Evolutionary conservation across 2,329 filamentous ascomycete species (phyloP).

Genomic region (Phaeosphaeriaceae sp.): DNA sequence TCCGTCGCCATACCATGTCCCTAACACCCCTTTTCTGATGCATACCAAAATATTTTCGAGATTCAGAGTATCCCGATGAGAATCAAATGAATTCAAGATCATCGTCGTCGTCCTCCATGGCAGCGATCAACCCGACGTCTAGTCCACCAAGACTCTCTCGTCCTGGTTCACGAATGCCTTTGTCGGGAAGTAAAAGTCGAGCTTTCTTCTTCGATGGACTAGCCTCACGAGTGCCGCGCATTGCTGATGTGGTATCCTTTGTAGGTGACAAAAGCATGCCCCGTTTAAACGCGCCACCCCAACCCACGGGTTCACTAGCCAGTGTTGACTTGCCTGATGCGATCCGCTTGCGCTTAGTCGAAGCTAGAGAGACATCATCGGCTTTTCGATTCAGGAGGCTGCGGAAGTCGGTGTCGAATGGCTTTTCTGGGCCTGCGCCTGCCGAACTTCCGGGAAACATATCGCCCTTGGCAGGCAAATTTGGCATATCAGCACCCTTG

Average conservation of each 20-base stretch:
- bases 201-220: conserved; percentile 57
- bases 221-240: conserved; percentile 35
- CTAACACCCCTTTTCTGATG: neutral
- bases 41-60: conserved; percentile 6
- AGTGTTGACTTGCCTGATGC: conserved; percentile 38
- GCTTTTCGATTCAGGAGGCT: conserved; percentile 55
- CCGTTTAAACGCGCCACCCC: conserved; percentile 54
- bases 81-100: conserved; percentile 56
- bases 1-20: conserved; percentile 24
- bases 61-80: conserved; percentile 16
- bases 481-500: conserved; percentile 28
- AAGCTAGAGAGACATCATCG: conserved; percentile 49
- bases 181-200: conserved; percentile 54
- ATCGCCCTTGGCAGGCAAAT: conserved; percentile 25
- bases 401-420: conserved; percentile 40
- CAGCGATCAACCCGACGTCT: conserved; percentile 44
- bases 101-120: conserved; percentile 54
- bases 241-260: conserved; percentile 29
- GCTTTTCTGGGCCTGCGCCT: conserved; percentile 21
- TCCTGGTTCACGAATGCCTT: conserved; percentile 58
- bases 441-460: conserved; percentile 23
- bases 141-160: conserved; percentile 52
- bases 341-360: conserved; percentile 53
- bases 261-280: conserved; percentile 48
- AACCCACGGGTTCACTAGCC: conserved; percentile 51